Conservation (phyloP, 2,329 filamentous ascomycete genomes). For the Balansia obtecta region DNA sequence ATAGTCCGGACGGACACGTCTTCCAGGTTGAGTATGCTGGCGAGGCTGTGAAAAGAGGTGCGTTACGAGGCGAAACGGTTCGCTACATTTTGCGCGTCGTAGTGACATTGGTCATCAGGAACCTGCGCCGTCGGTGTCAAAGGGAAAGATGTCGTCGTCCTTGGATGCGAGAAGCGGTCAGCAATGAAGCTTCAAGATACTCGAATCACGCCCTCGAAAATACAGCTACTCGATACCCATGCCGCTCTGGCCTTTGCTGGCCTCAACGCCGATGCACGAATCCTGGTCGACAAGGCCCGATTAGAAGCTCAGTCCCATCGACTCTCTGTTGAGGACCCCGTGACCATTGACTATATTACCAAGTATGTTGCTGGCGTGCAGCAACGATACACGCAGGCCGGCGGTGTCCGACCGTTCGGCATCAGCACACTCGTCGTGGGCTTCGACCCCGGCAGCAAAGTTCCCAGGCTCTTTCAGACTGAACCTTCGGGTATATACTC, state of each 20-base stretch:
- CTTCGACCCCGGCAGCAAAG: slow-evolving; percentile 88
- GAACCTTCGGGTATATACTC: slow-evolving; percentile 99
- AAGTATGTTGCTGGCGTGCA: slow-evolving; percentile 97
- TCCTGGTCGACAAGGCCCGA: slow-evolving; percentile 95
- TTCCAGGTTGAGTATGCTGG: slow-evolving; percentile 99
- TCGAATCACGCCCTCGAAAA: slow-evolving; percentile 97
- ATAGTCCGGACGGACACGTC: slow-evolving; percentile 94
- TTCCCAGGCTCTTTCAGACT: slow-evolving; percentile 88
- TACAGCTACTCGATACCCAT: slow-evolving; percentile 89
- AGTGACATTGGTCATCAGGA: slow-evolving; percentile 36
- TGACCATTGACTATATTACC: slow-evolving; percentile 98
- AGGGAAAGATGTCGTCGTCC: slow-evolving; percentile 83
- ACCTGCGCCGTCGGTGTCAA: slow-evolving; percentile 98
- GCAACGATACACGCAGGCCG: slow-evolving; percentile 97
- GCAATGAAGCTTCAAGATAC: slow-evolving; percentile 99
- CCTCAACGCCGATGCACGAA: slow-evolving; percentile 93
- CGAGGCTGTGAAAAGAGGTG: slow-evolving; percentile 97
- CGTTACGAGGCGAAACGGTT: slow-evolving; percentile 7
- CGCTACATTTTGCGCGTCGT: slow-evolving; percentile 8
- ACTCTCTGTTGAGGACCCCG: slow-evolving; percentile 91
- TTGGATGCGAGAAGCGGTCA: slow-evolving; percentile 96
- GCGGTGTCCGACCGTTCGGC: slow-evolving; percentile 95
- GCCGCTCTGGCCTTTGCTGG: slow-evolving; percentile 95
- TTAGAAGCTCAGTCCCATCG: slow-evolving; percentile 96
- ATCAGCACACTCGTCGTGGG: slow-evolving; percentile 97